Percentiles rank a stretch among this genome's conserved stretches.
These are phyloP conservation scores for Floccularia luteovirens DNA, from an alignment of 768 basidiomycete species.

Conservation along the genomic window DNA sequence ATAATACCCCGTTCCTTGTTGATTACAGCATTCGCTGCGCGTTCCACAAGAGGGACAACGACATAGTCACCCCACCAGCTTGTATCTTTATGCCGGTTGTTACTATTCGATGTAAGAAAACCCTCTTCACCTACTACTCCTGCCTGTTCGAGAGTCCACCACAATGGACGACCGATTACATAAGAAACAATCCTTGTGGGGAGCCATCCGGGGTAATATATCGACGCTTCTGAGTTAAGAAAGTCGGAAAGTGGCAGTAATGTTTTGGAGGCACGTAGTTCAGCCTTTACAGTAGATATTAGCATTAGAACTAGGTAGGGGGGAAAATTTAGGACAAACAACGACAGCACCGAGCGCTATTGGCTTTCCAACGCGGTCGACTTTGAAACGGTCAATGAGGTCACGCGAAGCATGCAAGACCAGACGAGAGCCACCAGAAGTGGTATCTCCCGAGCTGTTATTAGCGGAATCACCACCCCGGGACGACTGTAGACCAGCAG, in stretches of 20 bases:
- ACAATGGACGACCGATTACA: constrained; percentile 71
- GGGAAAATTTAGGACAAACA: constrained; percentile 39
- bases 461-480: constrained; percentile 5
- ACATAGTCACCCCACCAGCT: constrained; percentile 69
- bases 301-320: constrained; percentile 10
- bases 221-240: constrained; percentile 43
- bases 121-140: constrained; percentile 64
- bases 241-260: constrained; percentile 50
- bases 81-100: constrained; percentile 29
- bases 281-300: constrained; percentile 53
- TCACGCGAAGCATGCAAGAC: constrained; percentile 48
- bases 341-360: constrained; percentile 63
- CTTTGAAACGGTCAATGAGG: constrained; percentile 52
- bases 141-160: constrained; percentile 83
- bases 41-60: constrained; percentile 53
- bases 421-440: too few relatives aligned
- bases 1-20: constrained; percentile 31
- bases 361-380: constrained; percentile 70
- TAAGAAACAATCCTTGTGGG: constrained; percentile 63
- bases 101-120: constrained; percentile 17
- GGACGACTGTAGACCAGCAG: constrained; percentile 43
- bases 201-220: constrained; percentile 65
- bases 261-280: constrained; percentile 39
- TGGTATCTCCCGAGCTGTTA: too few relatives aligned
- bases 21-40: constrained; percentile 52